Evolutionary conservation across 2,329 filamentous ascomycete genomes (phyloP).

Genomic region (Aureobasidium sp.): DNA sequence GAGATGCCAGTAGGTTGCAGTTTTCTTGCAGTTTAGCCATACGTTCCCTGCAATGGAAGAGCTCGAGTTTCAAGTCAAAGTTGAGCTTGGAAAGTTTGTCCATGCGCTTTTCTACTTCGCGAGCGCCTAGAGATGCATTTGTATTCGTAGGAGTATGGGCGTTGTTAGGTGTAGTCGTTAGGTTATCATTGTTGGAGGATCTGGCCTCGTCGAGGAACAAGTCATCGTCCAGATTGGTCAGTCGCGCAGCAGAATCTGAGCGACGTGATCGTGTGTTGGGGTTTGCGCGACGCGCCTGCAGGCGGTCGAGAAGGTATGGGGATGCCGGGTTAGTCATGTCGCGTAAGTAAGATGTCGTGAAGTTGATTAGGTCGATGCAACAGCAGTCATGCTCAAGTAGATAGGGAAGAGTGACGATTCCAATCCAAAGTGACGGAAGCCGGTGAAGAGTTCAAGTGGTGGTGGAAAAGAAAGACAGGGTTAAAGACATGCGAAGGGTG

Average conservation of each 20-base stretch:
- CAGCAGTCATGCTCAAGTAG: background rate
- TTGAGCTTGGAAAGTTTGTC: conserved; percentile 66
- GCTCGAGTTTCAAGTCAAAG: conserved; percentile 65
- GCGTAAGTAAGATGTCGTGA: conserved; percentile 20
- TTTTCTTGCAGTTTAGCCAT: conserved; percentile 51
- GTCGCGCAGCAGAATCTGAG: conserved; percentile 25
- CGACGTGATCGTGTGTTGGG: conserved; percentile 25
- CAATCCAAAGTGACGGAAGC: background rate
- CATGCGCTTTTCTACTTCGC: conserved; percentile 61
- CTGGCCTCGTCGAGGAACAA: conserved; percentile 27
- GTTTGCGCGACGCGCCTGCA: conserved; percentile 25
- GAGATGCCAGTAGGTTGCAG: conserved; percentile 46
- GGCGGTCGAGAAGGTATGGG: conserved; percentile 25
- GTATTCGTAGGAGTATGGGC: conserved; percentile 14
- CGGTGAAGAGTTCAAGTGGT: background rate
- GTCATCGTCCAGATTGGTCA: conserved; percentile 23
- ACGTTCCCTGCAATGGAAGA: conserved; percentile 59
- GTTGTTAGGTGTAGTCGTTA: conserved; percentile 18
- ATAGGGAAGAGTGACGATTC: background rate
- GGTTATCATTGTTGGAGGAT: conserved; percentile 16
- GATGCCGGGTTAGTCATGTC: conserved; percentile 12
- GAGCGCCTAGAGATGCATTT: conserved; percentile 42
- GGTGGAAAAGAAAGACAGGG: background rate
- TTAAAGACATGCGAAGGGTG: background rate
- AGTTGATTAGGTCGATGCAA: conserved; percentile 7